Base-by-base conservation (phyloP, 2,329 filamentous ascomycete genomes). In the Diplodia intermedia region DNA sequence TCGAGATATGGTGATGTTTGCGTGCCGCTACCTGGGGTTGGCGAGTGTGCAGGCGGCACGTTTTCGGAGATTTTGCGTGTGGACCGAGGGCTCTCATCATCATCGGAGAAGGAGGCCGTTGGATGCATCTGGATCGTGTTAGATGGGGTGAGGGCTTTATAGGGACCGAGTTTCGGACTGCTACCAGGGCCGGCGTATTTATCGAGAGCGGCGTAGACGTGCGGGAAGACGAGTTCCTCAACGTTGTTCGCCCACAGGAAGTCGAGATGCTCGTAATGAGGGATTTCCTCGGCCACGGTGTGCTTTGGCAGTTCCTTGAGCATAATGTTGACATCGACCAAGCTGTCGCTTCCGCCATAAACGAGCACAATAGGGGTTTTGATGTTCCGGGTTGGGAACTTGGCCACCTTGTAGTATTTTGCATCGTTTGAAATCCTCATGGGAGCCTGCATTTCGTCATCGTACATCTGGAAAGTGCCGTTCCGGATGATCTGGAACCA, bases 401-500 rank as follows among this genome's bases (percentile, higher is more conserved):
- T 94, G 73, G 95, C 93, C 6, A 97, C 94, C 77, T 97, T 97
- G 78, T 96, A 97, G 81, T 97, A 97, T 74, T 94, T 93, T 75
- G 87, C 89, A 66, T 86, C 86, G 4, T 89, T 89, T 26, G 86
- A 87, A 47, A 94, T 83, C 66, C 89, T 88, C 69, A 97, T 83
- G 0, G 90, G 90, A 33, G 90, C 90, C 68, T 93, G 91, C 0
- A 95, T 87, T 74, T 98, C 94, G 76, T 99, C 95, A 76, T 99
- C 95, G 79, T 94, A 98, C 92, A 99, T 97, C 79, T 99, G 95
- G 79, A 99, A 98, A 31, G 89, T 93, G 74, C 93, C 92, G 75
- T 94, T 97, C 71, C 95, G 90, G 74, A 99, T 99, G 76, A 99
- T 97, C 77, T 99, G 95, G 78, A 99, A 99, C 95, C 95, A 99